Conservation (phyloP, 1,284 basidiomycete genomes). For the Afroboletus lepidellus region DNA sequence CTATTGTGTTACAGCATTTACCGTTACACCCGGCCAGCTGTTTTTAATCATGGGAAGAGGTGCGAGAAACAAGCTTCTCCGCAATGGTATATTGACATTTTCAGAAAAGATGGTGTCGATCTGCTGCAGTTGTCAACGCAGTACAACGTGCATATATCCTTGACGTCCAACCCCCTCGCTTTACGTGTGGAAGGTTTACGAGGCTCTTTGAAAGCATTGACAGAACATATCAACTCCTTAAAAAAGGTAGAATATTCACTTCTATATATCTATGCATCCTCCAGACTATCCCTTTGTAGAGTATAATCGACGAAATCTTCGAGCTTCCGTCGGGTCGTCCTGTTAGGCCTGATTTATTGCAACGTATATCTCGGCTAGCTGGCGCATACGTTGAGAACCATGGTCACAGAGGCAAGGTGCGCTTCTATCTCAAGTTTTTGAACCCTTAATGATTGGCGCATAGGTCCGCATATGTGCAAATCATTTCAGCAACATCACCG, state of each 20-base stretch:
- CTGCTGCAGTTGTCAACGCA: constrained; percentile 55
- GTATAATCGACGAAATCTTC: constrained; percentile 48
- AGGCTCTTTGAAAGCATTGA: constrained; percentile 44
- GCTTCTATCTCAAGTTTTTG: constrained; percentile 2
- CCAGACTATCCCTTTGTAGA: constrained; percentile 34
- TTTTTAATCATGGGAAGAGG: constrained; percentile 74
- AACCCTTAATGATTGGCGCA: constrained; percentile 2
- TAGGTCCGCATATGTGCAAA: constrained; percentile 59
- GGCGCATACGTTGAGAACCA: constrained; percentile 59
- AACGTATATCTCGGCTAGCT: constrained; percentile 64
- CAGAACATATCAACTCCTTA: constrained; percentile 45
- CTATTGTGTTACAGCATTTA: constrained; percentile 47
- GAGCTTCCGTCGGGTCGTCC: constrained; percentile 45
- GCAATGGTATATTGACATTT: constrained; percentile 5
- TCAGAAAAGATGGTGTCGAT: constrained; percentile 58
- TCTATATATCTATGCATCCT: neutral
- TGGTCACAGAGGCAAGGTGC: constrained; percentile 46
- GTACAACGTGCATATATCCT: constrained; percentile 60
- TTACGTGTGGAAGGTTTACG: constrained; percentile 59
- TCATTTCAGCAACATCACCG: constrained; percentile 37
- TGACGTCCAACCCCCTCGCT: constrained; percentile 53
- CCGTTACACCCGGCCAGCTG: constrained; percentile 55
- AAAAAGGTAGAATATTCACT: constrained; percentile 42
- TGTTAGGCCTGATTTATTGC: constrained; percentile 47
- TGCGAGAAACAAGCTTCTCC: constrained; percentile 28